Conservation (phyloP, 2,329 filamentous ascomycete species). For the Tricladium varicosporioides region DNA sequence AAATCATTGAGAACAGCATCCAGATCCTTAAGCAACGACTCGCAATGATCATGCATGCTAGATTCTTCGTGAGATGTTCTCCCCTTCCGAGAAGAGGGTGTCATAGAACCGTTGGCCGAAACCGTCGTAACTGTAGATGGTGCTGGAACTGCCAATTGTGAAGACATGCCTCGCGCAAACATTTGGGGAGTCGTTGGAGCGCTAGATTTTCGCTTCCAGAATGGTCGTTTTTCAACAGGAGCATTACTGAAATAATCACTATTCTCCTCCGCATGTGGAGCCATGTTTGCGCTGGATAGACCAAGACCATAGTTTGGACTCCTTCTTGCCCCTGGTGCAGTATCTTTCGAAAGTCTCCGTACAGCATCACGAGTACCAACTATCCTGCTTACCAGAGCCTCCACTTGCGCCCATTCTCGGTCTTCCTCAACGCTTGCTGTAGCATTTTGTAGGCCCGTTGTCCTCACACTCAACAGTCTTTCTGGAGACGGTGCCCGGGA, state of each 20-base stretch:
- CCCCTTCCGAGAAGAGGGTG: conserved; percentile 17
- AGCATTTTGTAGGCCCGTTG: conserved; percentile 22
- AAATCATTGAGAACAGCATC: conserved; percentile 84
- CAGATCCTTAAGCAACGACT: conserved; percentile 78
- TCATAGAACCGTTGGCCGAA: conserved; percentile 21
- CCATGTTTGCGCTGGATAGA: conserved; percentile 23
- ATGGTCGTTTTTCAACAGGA: conserved; percentile 63
- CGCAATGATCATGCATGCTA: conserved; percentile 76
- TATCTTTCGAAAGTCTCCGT: conserved; percentile 80
- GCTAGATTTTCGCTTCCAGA: conserved; percentile 88
- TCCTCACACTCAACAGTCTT: conserved; percentile 34
- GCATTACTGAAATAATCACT: conserved; percentile 48
- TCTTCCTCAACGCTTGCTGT: conserved; percentile 56
- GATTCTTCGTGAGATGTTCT: conserved; percentile 50
- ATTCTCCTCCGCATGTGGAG: conserved; percentile 43
- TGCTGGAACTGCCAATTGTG: conserved; percentile 30
- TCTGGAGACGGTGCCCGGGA: conserved; percentile 23
- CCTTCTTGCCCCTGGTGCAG: conserved; percentile 49
- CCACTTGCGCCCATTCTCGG: conserved; percentile 82
- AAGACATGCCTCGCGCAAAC: conserved; percentile 23
- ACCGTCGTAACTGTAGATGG: conserved; percentile 24
- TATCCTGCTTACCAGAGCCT: conserved; percentile 80
- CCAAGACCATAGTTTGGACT: conserved; percentile 23
- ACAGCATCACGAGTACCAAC: conserved; percentile 87
- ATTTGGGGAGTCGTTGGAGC: conserved; percentile 28